Evolutionary conservation across 371 early-diverging fungal genomes (phyloP), one percentile per base, ranked within the genome.

Genomic region (Zychaea mexicana): DNA sequence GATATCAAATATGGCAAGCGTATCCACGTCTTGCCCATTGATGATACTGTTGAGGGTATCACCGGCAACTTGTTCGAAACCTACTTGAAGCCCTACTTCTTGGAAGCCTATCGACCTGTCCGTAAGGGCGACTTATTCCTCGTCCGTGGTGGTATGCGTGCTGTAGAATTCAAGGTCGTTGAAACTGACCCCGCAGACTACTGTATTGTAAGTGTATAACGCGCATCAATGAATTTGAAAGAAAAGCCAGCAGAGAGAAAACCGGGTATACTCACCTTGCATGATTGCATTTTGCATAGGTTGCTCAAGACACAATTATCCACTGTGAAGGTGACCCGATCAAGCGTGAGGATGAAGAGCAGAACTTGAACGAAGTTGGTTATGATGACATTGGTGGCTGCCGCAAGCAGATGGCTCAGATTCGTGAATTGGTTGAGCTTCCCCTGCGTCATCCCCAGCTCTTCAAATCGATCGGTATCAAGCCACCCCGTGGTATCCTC

Each of bases 361-460:
- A 89, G 66, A 96, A 93, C 67, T 87, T 96, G 53, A 93, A 91
- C 71, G 93, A 92, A 69, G 94, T 99, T 58, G 99, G 99, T 57
- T 99, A 99, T 78, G 99, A 99, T 75, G 98, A 99, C 78, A 94
- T 99, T 83, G 99, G 99, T 77, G 99, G 99, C 63, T 94, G 94
- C 77, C 93, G 99, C 72, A 97, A 95, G 78, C 99, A 99, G 79
- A 93, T 99, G 90, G 99, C 99, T 12, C 99, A 99, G 84, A 99
- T 99, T 65, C 95, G 98, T 74, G 99, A 99, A 82, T 84, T 98
- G 70, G 97, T 99, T 31, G 99, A 99, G 75, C 89, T 99, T 47
- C 99, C 99, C 32, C 89, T 99, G 38, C 93, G 99, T 65, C 99
- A 99, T 76, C 99, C 99, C 52, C 96, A 96, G 78, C 79, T 92